These are phyloP conservation scores for Spiromastix sp. DNA, from an alignment of 2,329 filamentous ascomycete genomes.

Conservation along the genomic window DNA sequence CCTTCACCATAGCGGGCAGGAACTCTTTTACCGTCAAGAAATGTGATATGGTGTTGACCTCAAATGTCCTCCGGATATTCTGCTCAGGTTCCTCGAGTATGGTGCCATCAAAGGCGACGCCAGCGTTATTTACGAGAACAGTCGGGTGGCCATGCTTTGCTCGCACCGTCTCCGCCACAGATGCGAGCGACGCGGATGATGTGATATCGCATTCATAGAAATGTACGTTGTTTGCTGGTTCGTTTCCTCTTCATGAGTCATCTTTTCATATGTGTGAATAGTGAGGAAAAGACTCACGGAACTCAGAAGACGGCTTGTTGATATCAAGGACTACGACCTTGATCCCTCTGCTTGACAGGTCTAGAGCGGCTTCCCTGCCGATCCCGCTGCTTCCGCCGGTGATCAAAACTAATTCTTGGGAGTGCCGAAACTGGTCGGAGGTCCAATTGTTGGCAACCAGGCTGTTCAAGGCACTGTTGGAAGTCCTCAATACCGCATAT, in stretches of 20 bases:
- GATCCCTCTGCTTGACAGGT: constrained; percentile 19
- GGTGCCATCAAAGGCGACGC: constrained; percentile 36
- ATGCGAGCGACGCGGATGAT: constrained; percentile 20
- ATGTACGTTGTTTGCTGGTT: constrained; percentile 19
- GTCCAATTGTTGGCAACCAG: constrained; percentile 24
- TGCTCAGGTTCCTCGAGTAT: constrained; percentile 38
- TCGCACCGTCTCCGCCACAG: constrained; percentile 29
- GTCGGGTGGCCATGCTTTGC: constrained; percentile 33
- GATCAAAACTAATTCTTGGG: constrained; percentile 24
- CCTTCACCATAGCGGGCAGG: constrained; percentile 40
- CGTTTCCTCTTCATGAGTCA: not conserved
- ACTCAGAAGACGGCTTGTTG: constrained; percentile 20
- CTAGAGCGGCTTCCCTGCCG: constrained; percentile 26
- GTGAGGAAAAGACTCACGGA: constrained; percentile 16
- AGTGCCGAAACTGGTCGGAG: constrained; percentile 8
- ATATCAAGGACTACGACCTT: constrained; percentile 28
- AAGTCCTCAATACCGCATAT: constrained; percentile 16
- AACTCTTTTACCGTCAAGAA: constrained; percentile 43
- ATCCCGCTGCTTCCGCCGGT: constrained; percentile 30
- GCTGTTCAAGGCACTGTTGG: constrained; percentile 20
- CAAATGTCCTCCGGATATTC: constrained; percentile 39
- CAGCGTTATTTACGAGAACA: constrained; percentile 42
- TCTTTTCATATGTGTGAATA: not conserved
- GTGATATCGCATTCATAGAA: constrained; percentile 32
- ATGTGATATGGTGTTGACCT: constrained; percentile 43